Conservation (phyloP, 805 yeast species). For the Hanseniaspora vineae region DNA sequence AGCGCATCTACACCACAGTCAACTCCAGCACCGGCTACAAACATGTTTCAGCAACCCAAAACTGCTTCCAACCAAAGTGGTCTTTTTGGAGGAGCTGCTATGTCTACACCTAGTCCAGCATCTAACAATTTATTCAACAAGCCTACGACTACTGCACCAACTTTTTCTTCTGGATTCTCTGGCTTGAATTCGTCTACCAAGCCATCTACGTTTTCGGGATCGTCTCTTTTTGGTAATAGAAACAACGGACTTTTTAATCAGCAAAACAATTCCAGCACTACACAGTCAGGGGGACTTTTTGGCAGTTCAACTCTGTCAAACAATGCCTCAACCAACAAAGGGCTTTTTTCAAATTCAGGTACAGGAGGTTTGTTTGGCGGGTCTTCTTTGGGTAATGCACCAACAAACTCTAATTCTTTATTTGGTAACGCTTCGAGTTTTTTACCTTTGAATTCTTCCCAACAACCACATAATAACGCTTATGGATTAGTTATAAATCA, state of each 20-base stretch:
- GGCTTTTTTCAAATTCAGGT: not conserved
- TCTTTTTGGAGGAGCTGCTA: conserved; percentile 11
- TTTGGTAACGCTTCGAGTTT: not conserved
- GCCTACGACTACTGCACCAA: too few relatives aligned
- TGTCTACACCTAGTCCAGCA: not conserved
- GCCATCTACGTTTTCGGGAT: too few relatives aligned
- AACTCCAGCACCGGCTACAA: conserved; percentile 13
- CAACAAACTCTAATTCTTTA: not conserved
- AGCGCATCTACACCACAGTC: conserved; percentile 4
- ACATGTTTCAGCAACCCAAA: conserved; percentile 15
- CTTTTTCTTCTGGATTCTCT: too few relatives aligned
- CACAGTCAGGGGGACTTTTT: conserved; percentile 12
- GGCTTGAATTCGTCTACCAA: too few relatives aligned
- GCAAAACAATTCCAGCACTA: not conserved
- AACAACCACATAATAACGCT: not conserved
- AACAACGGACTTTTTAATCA: too few relatives aligned
- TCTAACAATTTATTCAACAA: not conserved
- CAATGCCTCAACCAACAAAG: not conserved
- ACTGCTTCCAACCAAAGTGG: conserved; percentile 7
- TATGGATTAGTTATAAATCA: not conserved
- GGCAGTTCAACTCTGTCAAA: conserved; percentile 11
- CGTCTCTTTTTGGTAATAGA: too few relatives aligned
- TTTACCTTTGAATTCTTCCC: too few relatives aligned
- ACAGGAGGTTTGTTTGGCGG: conserved; percentile 2
- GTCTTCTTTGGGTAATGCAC: not conserved